Base-by-base conservation (phyloP, 176 grass and related monocot species). In the Saccharum officinarum region DNA sequence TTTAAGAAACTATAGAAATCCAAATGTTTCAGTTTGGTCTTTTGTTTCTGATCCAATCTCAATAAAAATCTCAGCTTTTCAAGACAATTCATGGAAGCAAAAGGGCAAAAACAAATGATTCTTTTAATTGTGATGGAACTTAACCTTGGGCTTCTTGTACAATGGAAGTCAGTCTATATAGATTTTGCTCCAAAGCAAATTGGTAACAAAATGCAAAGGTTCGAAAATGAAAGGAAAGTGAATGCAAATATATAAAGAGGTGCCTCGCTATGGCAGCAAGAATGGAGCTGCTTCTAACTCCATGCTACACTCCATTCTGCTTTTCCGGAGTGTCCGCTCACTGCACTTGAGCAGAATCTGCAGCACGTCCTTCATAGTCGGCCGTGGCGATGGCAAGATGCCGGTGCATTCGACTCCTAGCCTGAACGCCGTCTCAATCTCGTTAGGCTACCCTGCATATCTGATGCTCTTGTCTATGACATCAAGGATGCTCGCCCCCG, bases 291-390 rank as follows among this genome's bases (percentile, higher is more conserved):
- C 84, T 45, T 87, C 74, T 2, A 62, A 30, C 73, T 87, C 85
- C 18, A 23, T 3, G 31, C 30, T 30, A 25, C 8, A 16, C 23
- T 83, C 78, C 63, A 65, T 28, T 30, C 14, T 45, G 13, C 38
- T 22, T 6, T 73, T 15, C 63, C 69, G 75, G n/a, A 76, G 81
- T 1, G 46, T 60, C 60, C 30, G 22, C 52, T 91, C 44, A 18
- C 65, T 18, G 33, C 65, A 91, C 66, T 41, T 83, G 61, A 80
- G 71, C 55, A 87, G 10, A 7, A 91, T 36, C 61, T 73, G 49
- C 6, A 91, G 30, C 34, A 88, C 85, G 28, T 91, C 76, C 45
- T 91, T 91, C 89, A 91, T 91, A 18, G 85, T 80, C 17, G 89
- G 89, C 18, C 91, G 30, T 11, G 68, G 59, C 0, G 81, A 92